Base-by-base conservation (phyloP, 129 eudicot genomes). In the Helianthus annuus region DNA sequence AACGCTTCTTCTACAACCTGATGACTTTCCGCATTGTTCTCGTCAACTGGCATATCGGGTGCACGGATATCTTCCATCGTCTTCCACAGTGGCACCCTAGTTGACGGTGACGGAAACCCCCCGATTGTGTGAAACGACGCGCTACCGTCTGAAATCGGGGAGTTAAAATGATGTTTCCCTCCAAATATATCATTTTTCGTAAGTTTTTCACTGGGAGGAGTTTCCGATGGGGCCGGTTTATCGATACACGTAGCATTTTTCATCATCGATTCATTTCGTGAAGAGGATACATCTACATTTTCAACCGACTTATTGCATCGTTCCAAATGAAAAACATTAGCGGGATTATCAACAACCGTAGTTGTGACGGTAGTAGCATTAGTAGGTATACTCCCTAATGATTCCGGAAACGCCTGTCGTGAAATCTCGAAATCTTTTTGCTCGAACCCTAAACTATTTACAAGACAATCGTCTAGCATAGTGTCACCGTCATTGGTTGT, bases 371-470 rank as follows among this genome's bases (percentile, higher is more conserved):
- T 75, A 32, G 79, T 42, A 75, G 79, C 48, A 54, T 24, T 48
- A 19, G 69, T 55, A 68, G 74, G 65, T 61, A 75, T 74, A 49
- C 83, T 88, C 32, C 79, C 76, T 19, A 80, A 39, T 71, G 88
- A 68, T 62, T 78, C 86, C 32, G 95, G 89, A 76, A 89, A 92
- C 48, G 84, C 96, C 74, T 69, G 85, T 42, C 82, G 76, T 56
- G 87, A 63, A 71, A 85, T 86, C 70, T 92, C 96, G 76, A 89
- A 76, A 40, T 89, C 87, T 5, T 87, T 79, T 57, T 89, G 90
- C 65, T 85, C 84, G 55, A 92, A 81, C 65, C 82, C 86, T 39
- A 89, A 64, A 83, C 73, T 66, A 48, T 82, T 76, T 9, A 82
- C 80, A 56, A 85, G 65, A 67, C 80, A 78, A 64, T 76, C 85